Conservation (phyloP, 2,329 filamentous ascomycete species). For the Penicillium sclerotiorum region DNA sequence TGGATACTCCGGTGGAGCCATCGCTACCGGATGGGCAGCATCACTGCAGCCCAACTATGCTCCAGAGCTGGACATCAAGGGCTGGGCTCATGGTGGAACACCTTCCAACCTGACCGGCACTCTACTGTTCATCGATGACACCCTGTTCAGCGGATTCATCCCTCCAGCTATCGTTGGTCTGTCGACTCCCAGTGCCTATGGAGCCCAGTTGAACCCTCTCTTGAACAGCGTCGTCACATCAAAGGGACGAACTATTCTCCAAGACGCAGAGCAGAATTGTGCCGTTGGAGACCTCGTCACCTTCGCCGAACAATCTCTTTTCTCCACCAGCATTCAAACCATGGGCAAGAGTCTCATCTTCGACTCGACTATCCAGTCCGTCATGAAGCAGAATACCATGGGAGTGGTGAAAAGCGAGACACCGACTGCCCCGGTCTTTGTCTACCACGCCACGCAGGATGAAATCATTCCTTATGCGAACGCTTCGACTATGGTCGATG, state of each 20-base stretch:
- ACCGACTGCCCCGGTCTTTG: slow-evolving; percentile 28
- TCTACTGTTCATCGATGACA: slow-evolving; percentile 24
- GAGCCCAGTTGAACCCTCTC: slow-evolving; percentile 22
- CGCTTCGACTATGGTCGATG: slow-evolving; percentile 20
- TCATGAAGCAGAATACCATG: slow-evolving; percentile 22
- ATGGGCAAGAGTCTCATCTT: slow-evolving; percentile 19
- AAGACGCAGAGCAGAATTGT: slow-evolving; percentile 20
- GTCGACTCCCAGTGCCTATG: slow-evolving; percentile 27
- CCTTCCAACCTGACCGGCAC: slow-evolving; percentile 31
- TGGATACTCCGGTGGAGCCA: slow-evolving; percentile 59
- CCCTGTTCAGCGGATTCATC: slow-evolving; percentile 28
- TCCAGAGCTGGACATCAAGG: slow-evolving; percentile 52
- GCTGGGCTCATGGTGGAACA: slow-evolving; percentile 32
- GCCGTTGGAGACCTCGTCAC: slow-evolving; percentile 17
- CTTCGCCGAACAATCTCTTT: slow-evolving; percentile 25
- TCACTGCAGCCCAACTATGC: slow-evolving; percentile 58
- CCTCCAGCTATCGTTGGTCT: slow-evolving; percentile 28
- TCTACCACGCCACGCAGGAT: slow-evolving; percentile 30
- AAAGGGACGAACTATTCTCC: slow-evolving; percentile 19
- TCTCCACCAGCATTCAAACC: slow-evolving; percentile 25
- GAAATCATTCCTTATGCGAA: slow-evolving; percentile 30
- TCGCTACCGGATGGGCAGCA: slow-evolving; percentile 57
- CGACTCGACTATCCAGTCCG: slow-evolving; percentile 14
- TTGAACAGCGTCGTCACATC: slow-evolving; percentile 22
- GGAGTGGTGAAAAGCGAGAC: slow-evolving; percentile 24